Conservation (phyloP, 1,284 basidiomycete genomes). For the Apiotrichum gracile region DNA sequence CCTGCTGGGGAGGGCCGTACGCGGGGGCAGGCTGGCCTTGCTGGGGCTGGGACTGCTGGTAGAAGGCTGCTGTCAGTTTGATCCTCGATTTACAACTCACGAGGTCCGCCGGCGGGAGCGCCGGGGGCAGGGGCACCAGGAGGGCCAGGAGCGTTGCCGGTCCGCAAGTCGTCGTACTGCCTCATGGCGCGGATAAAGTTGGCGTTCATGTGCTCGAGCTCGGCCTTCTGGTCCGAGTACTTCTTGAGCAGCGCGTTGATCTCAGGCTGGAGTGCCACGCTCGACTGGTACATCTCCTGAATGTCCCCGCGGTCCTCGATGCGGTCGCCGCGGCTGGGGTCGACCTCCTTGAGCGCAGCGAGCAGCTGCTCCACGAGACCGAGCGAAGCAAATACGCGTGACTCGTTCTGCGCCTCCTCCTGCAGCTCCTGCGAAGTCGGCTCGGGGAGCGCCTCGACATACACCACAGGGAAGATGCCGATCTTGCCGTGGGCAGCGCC, state of each 20-base stretch:
- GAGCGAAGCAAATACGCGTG: conserved; percentile 56
- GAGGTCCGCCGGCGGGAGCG: conserved; percentile 3
- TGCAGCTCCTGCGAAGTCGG: conserved; percentile 72
- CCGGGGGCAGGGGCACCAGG: not conserved
- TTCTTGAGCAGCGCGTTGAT: conserved; percentile 96
- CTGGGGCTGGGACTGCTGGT: conserved; percentile 7
- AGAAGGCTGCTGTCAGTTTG: conserved; percentile 1
- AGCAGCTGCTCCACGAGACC: conserved; percentile 81
- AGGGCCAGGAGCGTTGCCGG: conserved; percentile 17
- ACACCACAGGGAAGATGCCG: conserved; percentile 97
- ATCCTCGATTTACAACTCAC: too few species aligned
- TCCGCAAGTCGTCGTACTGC: conserved; percentile 44
- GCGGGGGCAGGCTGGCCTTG: not conserved
- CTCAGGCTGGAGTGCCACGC: conserved; percentile 83
- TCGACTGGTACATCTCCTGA: conserved; percentile 82
- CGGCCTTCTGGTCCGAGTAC: conserved; percentile 78
- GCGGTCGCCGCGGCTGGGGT: conserved; percentile 68
- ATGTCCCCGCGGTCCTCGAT: conserved; percentile 92
- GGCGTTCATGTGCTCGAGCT: conserved; percentile 48
- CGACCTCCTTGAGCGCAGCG: conserved; percentile 69
- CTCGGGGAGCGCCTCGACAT: conserved; percentile 88
- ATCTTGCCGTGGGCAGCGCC: conserved; percentile 87
- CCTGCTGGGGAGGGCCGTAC: not conserved
- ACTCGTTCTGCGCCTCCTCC: conserved; percentile 82
- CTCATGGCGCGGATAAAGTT: conserved; percentile 46